Conservation (phyloP, 495 filamentous ascomycete species). For the Trichoderma gamsii region DNA sequence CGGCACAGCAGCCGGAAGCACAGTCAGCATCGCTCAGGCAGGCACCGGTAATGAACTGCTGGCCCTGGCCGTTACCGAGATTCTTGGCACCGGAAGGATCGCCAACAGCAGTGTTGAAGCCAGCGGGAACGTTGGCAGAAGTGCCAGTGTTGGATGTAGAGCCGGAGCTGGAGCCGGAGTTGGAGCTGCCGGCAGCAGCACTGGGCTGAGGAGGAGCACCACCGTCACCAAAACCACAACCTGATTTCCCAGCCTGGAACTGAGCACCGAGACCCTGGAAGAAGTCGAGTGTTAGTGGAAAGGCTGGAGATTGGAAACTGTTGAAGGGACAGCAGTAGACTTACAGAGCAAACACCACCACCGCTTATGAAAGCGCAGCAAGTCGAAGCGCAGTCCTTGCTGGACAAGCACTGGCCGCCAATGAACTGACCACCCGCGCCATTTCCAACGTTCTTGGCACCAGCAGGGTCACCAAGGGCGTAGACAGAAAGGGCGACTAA, state of each 20-base stretch:
- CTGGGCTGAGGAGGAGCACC: conserved; percentile 27
- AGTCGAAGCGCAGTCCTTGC: conserved; percentile 34
- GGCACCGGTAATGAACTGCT: conserved; percentile 38
- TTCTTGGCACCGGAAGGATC: conserved; percentile 33
- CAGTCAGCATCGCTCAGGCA: conserved; percentile 39
- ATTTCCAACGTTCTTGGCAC: conserved; percentile 35
- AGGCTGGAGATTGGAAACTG: conserved; percentile 16
- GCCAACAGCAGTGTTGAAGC: conserved; percentile 11
- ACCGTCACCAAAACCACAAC: conserved; percentile 42
- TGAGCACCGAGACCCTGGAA: conserved; percentile 29
- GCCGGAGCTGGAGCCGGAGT: conserved; percentile 30
- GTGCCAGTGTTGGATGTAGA: conserved; percentile 28
- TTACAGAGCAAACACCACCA: conserved; percentile 17
- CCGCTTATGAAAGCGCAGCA: conserved; percentile 39
- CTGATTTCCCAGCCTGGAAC: conserved; percentile 40
- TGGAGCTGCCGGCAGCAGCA: conserved; percentile 19
- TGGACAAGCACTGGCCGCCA: conserved; percentile 36
- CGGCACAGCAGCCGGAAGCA: conserved; percentile 35
- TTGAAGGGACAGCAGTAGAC: conserved; percentile 15
- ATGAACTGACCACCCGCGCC: conserved; percentile 32
- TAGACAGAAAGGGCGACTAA: conserved; percentile 17
- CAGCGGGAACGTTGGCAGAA: neutral
- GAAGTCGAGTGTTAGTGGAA: conserved; percentile 24
- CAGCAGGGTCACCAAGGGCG: conserved; percentile 28
- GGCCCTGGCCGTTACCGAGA: conserved; percentile 29